A percentile compares a stretch with the other conserved stretches of the same genome.
Evolutionary conservation across 2,329 filamentous ascomycete genomes (phyloP).

Genomic region (Aspergillus unguis): DNA sequence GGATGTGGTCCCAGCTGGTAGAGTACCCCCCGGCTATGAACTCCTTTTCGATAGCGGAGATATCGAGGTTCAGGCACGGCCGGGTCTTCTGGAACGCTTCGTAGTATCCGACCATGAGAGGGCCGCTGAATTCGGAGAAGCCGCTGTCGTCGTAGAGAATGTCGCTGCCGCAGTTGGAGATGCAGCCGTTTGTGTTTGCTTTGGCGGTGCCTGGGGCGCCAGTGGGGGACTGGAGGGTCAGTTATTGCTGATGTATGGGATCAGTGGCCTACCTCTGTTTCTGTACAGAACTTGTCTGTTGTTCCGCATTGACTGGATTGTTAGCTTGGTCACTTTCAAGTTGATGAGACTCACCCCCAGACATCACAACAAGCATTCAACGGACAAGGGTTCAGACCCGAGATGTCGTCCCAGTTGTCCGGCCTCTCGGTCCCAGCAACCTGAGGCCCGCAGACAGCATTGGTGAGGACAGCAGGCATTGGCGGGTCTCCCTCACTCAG

Average conservation of each 20-base stretch:
- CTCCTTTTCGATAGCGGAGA: constrained; percentile 3
- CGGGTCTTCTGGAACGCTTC: constrained; percentile 24
- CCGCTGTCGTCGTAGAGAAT: constrained; percentile 25
- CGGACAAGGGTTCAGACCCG: constrained; percentile 46
- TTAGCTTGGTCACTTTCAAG: too few relatives aligned
- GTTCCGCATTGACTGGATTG: constrained; percentile 39
- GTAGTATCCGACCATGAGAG: constrained; percentile 30
- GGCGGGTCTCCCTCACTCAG: constrained; percentile 40
- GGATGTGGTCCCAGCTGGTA: constrained; percentile 21
- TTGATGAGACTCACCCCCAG: constrained; percentile 36
- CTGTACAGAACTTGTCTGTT: constrained; percentile 44
- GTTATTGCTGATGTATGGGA: too few relatives aligned
- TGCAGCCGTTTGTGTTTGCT: constrained; percentile 36
- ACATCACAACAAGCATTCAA: constrained; percentile 44
- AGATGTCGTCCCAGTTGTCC: constrained; percentile 27
- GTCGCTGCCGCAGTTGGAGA: constrained; percentile 42
- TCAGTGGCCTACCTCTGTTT: constrained; percentile 1
- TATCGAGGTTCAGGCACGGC: constrained; percentile 29
- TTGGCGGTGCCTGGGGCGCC: constrained; percentile 38
- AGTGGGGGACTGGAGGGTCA: constrained; percentile 8
- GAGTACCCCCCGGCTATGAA: too few relatives aligned
- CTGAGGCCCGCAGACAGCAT: constrained; percentile 47
- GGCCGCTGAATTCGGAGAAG: not conserved
- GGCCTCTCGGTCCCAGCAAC: constrained; percentile 38
- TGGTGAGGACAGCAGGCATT: constrained; percentile 37